Base-by-base conservation (phyloP, 257 asterid species). In the Scutellaria baicalensis region DNA sequence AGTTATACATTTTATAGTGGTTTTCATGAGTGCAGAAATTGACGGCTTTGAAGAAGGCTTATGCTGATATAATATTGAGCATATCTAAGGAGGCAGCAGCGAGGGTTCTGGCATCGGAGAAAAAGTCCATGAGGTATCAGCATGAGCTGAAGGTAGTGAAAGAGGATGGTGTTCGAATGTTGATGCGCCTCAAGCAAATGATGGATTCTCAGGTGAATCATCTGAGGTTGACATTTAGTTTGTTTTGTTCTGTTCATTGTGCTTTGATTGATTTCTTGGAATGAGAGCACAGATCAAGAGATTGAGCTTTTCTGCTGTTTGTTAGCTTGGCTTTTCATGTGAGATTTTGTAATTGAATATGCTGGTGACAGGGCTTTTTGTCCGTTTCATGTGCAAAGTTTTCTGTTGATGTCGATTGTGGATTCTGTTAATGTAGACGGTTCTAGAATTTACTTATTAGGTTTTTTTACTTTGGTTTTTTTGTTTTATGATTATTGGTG, bases 1-100 rank as follows among this genome's bases (percentile, higher is more conserved):
- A 18, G 50, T 54, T 58, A 20, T 58, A 17, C 38, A 36, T 73
- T 45, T 54, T 36, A 9, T 55, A 48, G 31, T 16, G 45, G 75
- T 75, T 72, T 73, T 38, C 47, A 5, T 68, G 71, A 42, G 45
- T 77, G 84, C 70, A 92, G 96, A 84, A 84, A 73, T 55, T 86
- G 80, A 70, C 58, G 75, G 93, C 84, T 43, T 78, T 89, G 94
- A 85, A 92, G 84, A 89, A 86, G 80, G 96, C 92, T 4, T 91
- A 89, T 62, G 89, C 89, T 55, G 95, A 89, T 81, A 78, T 89
- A 72, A 84, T 89, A 38, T 40, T 89, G 79, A 77, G 84, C 40
- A 87, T 86, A 68, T 80, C 97, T 13, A 80, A 83, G 80, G 97
- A 89, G 78, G 86, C 96, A 14, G 93, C 95, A 0, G 83, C 79